Evolutionary conservation across 1,139 yeast genomes (phyloP), one percentile per base, ranked within the genome.

Genomic region (Diutina sp.): DNA sequence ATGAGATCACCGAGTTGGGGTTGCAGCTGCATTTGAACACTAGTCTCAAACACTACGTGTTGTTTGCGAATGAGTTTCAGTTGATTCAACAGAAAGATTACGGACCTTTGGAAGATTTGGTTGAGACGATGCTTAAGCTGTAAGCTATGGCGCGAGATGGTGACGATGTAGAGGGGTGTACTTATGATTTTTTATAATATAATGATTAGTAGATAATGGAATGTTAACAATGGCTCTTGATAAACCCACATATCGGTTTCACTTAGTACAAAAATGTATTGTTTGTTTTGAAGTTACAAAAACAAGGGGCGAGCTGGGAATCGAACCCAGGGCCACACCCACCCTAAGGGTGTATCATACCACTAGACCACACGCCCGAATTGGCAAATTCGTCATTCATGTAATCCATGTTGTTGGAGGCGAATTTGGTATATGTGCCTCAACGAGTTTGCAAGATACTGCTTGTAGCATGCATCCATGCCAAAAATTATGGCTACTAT

Each of bases 1-100:
- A 90, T 68, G 97, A 91, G 68, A 87, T 93, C 58, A 82, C 90
- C 52, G 98, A 91, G 66, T 76, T 93, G 63, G 97, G 97, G 1
- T 75, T 93, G 63, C 97, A 91, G 69, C 87, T 96, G 32, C 97
- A 93, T 65, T 77, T 93, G 63, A 93, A 93, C 68, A 93, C 99
- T 5, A 86, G 96, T 64, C 83, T 93, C 66, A 93, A 95, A 72
- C 99, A 93, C 68, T 93, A 90, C 67, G 91, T 91, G 54, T 76
- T 91, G 63, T 93, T 93, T 69, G 82, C 90, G 58, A 85, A 82
- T 64, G 96, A 93, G 69, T 95, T 93, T 66, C 78, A 80, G 55
- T 77, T 93, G 66, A 80, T 93, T 25, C 83, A 83, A 57, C 77
- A 80, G 54, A 86, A 87, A 64, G 99, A 93, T 70, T 90, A 84